Conservation (phyloP, 2,329 filamentous ascomycete species). For the Ramularia collo-cygni region DNA sequence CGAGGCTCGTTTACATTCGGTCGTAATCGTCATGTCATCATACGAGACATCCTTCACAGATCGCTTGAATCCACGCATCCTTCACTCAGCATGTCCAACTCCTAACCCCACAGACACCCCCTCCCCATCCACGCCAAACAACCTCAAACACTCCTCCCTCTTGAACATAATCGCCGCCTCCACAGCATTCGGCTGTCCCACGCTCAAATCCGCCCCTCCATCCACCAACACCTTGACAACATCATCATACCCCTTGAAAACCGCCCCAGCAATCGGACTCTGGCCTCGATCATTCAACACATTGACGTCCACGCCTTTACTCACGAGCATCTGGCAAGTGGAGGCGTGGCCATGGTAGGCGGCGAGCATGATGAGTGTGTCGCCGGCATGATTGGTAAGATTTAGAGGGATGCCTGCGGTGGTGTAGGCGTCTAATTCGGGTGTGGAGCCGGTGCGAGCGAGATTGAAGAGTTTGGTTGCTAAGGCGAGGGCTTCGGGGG, state of each 20-base stretch:
- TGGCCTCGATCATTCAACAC: constrained; percentile 61
- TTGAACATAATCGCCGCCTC: constrained; percentile 43
- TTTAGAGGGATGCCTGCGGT: constrained; percentile 60
- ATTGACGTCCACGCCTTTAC: constrained; percentile 1
- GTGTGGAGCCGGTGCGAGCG: constrained; percentile 53
- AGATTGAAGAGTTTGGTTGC: constrained; percentile 61
- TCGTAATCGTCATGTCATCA: no score
- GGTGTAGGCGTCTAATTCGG: constrained; percentile 57
- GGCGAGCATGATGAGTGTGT: constrained; percentile 68
- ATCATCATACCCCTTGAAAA: constrained; percentile 63
- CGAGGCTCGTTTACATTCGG: no score
- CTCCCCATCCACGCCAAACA: constrained; percentile 29
- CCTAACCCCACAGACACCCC: no score
- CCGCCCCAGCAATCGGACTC: constrained; percentile 62
- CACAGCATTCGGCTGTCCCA: constrained; percentile 41
- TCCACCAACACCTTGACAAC: constrained; percentile 51
- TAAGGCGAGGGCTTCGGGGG: constrained; percentile 59
- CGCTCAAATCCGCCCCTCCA: constrained; percentile 35
- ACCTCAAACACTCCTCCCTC: constrained; percentile 30
- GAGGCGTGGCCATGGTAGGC: constrained; percentile 61
- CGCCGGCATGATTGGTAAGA: constrained; percentile 65
- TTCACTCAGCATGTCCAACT: no score
- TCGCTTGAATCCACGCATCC: no score
- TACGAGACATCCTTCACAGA: no score
- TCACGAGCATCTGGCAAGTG: constrained; percentile 41